Percentiles rank a stretch among this genome's conserved stretches.
These are phyloP conservation scores for Nematodospora valgi DNA, from an alignment of 805 yeast species.

Conservation along the genomic window DNA sequence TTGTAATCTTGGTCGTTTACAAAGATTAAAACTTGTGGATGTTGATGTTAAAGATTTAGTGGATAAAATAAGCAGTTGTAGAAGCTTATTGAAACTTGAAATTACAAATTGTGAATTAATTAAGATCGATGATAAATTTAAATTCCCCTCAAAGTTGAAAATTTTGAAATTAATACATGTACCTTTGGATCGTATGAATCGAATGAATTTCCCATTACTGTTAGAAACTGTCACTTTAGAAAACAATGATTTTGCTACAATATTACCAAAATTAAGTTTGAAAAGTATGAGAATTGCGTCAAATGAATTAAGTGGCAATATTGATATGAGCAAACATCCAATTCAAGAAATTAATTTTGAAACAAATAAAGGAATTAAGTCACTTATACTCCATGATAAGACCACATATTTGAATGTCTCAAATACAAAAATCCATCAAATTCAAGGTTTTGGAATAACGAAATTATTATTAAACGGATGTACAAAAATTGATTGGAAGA, in stretches of 20 bases:
- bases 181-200: neutral
- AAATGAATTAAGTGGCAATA: slow-evolving; percentile 3
- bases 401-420: slow-evolving; percentile 5
- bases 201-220: neutral
- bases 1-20: slow-evolving; percentile 5
- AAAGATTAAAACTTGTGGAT: slow-evolving; percentile 5
- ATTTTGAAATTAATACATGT: slow-evolving; percentile 2
- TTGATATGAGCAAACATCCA: neutral
- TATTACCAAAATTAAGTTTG: neutral
- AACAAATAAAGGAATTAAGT: slow-evolving; percentile 2
- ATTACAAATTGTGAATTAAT: slow-evolving; percentile 1
- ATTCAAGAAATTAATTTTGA: slow-evolving; percentile 4
- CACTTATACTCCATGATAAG: neutral
- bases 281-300: slow-evolving; percentile 1
- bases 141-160: slow-evolving; percentile 4
- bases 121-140: neutral
- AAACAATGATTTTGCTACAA: slow-evolving; percentile 3
- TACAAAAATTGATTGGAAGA: slow-evolving; percentile 6
- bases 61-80: slow-evolving; percentile 5
- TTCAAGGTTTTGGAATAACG: slow-evolving; percentile 5
- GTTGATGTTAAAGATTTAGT: slow-evolving; percentile 9
- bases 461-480: slow-evolving; percentile 9
- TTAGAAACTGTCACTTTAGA: slow-evolving; percentile 5
- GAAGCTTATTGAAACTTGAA: slow-evolving; percentile 6
- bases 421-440: slow-evolving; percentile 4